Evolutionary conservation across 352 stramenopile species (phyloP).

Genomic region (Saprolegnia diclina): DNA sequence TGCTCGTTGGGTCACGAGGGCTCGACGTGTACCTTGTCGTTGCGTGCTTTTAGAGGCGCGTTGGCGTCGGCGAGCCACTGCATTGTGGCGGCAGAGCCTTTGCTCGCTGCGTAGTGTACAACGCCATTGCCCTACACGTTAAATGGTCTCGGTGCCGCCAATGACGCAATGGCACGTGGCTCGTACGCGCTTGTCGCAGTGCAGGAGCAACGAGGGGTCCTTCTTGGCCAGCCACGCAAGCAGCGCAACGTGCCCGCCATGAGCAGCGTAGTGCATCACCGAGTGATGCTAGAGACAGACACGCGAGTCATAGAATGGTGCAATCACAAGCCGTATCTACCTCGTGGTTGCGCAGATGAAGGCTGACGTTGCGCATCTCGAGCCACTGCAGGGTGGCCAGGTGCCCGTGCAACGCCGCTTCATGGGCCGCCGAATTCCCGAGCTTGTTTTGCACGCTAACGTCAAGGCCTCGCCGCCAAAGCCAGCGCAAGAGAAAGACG

Average conservation of each 20-base stretch:
- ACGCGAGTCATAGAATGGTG: background rate
- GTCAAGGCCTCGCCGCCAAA: background rate
- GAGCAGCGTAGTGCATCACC: background rate
- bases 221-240: background rate
- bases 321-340: background rate
- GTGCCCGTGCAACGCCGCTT: background rate
- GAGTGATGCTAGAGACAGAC: background rate
- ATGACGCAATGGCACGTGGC: background rate
- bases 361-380: background rate
- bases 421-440: slow-evolving; percentile 3
- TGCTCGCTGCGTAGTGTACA: background rate
- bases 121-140: slow-evolving; percentile 1
- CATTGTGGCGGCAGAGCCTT: background rate
- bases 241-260: background rate
- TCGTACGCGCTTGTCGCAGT: background rate
- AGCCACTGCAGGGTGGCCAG: slow-evolving; percentile 11
- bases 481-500: background rate
- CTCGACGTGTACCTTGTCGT: background rate
- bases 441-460: background rate
- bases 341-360: background rate
- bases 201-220: background rate
- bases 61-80: background rate
- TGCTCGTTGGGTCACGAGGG: background rate
- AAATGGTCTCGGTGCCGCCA: background rate
- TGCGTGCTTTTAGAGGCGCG: background rate